Evolutionary conservation across 371 early-diverging fungal species (phyloP), one percentile per base, ranked within the genome.

Genomic region (Basidiobolus meristosporus): DNA sequence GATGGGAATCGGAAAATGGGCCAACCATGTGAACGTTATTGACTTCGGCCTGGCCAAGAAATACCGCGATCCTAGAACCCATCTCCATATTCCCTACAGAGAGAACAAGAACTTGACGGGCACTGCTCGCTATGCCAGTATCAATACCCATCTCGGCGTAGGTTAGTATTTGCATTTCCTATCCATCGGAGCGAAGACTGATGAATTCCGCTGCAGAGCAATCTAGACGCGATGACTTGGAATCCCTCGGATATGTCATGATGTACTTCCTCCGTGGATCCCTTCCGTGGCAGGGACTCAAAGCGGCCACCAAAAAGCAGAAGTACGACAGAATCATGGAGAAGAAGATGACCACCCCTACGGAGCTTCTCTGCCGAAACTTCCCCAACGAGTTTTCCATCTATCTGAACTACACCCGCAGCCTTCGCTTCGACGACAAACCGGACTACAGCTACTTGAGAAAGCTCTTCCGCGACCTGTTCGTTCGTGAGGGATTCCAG

Each of bases 261-360:
- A 89, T 99, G 82, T 99, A 99, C 69, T 98, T 99, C 50, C 78
- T 83, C 44, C 85, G 98, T 43, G 99, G 99, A 7, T 82, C 80
- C 21, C 68, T 99, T 36, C 99, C 99, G 39, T 99, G 99, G 99
- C 99, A 99, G 60, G 99, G 99, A 15, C 62, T 99, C 37, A 89
- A 88, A 60, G 99, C 96, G 10, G 89, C 82, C 2, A 95, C 90
- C 35, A 99, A 98, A 67, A 85, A 88, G 62, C 91, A 98, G 65
- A 99, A 98, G 70, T 98, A 97, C 63, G 96, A 97, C 54, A 82
- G 88, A 39, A 99, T 99, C 56, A 89, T 90, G 87, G 95, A 98
- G 51, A 95, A 87, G 76, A 99, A 99, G 65, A 89, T 91, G 89
- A 88, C 83, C 3, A 95, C 98, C 11, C 82, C 93, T 7, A 82